Conservation (phyloP, 768 basidiomycete genomes). For the Udeniomyces megalosporus region DNA sequence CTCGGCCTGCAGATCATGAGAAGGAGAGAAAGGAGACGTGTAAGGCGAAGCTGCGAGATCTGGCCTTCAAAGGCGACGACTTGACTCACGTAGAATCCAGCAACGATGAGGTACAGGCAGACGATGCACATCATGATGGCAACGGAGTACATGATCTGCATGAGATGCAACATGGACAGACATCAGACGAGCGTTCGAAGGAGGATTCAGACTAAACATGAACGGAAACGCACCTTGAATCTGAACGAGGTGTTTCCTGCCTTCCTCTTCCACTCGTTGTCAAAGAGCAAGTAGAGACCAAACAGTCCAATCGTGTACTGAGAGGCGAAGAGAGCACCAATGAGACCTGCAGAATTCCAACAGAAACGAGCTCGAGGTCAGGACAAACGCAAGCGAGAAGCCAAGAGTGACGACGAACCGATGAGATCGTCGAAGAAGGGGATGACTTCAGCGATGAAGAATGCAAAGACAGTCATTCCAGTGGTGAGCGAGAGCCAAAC, state of each 20-base stretch:
- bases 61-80: background rate
- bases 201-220: background rate
- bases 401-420: background rate
- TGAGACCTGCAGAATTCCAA: background rate
- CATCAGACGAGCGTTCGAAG: background rate
- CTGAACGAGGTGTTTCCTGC: background rate
- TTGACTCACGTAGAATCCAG: constrained; percentile 15
- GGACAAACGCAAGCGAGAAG: background rate
- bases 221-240: background rate
- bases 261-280: constrained; percentile 4
- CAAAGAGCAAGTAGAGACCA: constrained; percentile 18
- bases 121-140: constrained; percentile 17
- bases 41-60: background rate
- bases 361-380: background rate
- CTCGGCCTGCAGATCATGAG: background rate
- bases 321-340: constrained; percentile 20
- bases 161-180: background rate
- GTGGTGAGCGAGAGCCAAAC: constrained; percentile 14
- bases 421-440: constrained; percentile 18
- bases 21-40: background rate
- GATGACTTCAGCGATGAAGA: constrained; percentile 20
- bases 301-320: constrained; percentile 13
- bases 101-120: constrained; percentile 19
- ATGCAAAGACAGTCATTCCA: constrained; percentile 15
- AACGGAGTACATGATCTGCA: constrained; percentile 2